These are phyloP conservation scores for Paraconiothyrium brasiliense DNA, from an alignment of 2,329 filamentous ascomycete genomes.

Conservation along the genomic window DNA sequence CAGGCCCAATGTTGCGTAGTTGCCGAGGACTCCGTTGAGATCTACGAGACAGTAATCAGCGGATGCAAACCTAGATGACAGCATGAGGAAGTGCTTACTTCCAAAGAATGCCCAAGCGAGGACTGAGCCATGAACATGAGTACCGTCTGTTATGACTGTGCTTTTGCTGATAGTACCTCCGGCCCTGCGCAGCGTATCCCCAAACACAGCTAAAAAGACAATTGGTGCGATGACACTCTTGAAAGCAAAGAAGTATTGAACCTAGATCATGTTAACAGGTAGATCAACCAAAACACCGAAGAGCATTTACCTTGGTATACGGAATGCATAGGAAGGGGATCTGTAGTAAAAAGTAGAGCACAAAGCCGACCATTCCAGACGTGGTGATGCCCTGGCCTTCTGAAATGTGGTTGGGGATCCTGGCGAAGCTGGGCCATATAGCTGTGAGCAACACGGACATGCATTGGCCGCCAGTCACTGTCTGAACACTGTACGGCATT, in stretches of 20 bases:
- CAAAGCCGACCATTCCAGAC: slow-evolving; percentile 32
- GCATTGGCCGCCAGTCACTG: slow-evolving; percentile 34
- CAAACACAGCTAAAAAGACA: slow-evolving; percentile 38
- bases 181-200: slow-evolving; percentile 31
- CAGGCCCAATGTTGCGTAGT: slow-evolving; percentile 38
- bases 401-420: slow-evolving; percentile 33
- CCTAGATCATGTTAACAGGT: neutral
- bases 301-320: slow-evolving; percentile 25
- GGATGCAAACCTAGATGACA: neutral
- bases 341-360: slow-evolving; percentile 38
- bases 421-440: slow-evolving; percentile 36
- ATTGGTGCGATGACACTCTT: slow-evolving; percentile 39
- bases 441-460: slow-evolving; percentile 37
- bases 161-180: slow-evolving; percentile 41
- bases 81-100: neutral
- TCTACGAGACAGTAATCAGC: slow-evolving; percentile 16
- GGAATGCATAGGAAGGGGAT: slow-evolving; percentile 38
- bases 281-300: neutral
- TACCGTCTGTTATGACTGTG: slow-evolving; percentile 40
- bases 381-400: slow-evolving; percentile 30
- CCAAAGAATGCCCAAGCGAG: slow-evolving; percentile 37
- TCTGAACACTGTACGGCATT: slow-evolving; percentile 30
- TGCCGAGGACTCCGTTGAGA: slow-evolving; percentile 38
- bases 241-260: slow-evolving; percentile 39
- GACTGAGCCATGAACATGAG: slow-evolving; percentile 32